phyloP scores from a whole-genome alignment of 2,329 filamentous ascomycete species.

The Ustulina deusta region DNA sequence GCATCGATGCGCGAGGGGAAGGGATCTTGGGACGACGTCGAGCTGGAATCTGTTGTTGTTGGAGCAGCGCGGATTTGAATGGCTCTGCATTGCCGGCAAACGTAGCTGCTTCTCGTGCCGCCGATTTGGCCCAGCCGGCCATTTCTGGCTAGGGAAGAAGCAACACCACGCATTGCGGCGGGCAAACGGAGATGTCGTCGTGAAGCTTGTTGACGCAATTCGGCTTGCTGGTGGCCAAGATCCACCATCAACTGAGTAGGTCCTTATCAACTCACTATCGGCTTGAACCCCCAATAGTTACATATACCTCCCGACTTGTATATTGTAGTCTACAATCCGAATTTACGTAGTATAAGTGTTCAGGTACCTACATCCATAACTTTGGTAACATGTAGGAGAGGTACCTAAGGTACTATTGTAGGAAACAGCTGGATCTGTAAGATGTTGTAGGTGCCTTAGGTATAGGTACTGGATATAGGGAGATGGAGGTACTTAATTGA shows the following conservation, averaged over 20 bases:
- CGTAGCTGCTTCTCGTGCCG: slow-evolving; percentile 49
- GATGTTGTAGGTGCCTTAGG: too few relatives aligned
- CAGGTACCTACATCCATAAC: too few relatives aligned
- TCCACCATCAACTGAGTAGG: slow-evolving; percentile 1
- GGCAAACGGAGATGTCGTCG: slow-evolving; percentile 7
- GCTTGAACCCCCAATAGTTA: background rate
- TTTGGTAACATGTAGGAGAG: too few relatives aligned
- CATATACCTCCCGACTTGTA: too few relatives aligned
- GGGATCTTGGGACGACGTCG: slow-evolving; percentile 63
- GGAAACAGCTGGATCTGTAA: too few relatives aligned
- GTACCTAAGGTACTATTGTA: too few relatives aligned
- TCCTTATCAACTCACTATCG: slow-evolving; percentile 7
- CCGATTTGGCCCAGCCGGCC: slow-evolving; percentile 44
- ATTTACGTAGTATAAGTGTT: too few relatives aligned
- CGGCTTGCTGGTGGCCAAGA: background rate
- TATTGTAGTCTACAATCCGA: too few relatives aligned
- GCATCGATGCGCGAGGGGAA: slow-evolving; percentile 63
- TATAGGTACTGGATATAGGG: too few relatives aligned
- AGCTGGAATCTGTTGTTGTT: slow-evolving; percentile 67
- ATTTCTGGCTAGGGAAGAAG: slow-evolving; percentile 45
- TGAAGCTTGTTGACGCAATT: slow-evolving; percentile 37
- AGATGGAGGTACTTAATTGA: too few relatives aligned
- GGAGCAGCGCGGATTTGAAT: slow-evolving; percentile 74
- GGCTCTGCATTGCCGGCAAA: slow-evolving; percentile 68
- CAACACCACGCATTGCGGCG: slow-evolving; percentile 48